phyloP scores from a whole-genome alignment of 495 filamentous ascomycete species.

The Hyaloscypha hepaticicola region DNA sequence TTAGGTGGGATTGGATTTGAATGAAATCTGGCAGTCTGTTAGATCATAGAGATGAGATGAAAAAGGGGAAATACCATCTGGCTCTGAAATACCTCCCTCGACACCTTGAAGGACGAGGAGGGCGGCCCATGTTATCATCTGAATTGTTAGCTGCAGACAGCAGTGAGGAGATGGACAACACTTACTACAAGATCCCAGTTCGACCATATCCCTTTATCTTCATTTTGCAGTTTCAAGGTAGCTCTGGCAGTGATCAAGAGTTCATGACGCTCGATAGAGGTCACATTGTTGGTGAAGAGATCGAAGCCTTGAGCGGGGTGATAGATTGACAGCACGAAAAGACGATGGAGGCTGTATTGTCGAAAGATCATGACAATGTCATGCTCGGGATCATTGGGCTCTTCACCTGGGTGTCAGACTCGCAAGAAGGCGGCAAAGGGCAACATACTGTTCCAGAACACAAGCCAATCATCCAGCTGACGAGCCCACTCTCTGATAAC shows the following conservation, averaged over 20 bases:
- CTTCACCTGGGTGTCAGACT: constrained; percentile 1
- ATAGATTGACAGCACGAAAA: constrained; percentile 47
- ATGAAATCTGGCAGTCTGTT: constrained; percentile 33
- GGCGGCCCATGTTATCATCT: constrained; percentile 45
- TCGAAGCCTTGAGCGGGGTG: constrained; percentile 46
- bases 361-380: constrained; percentile 40
- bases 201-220: constrained; percentile 44
- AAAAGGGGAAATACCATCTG: constrained; percentile 34
- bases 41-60: not conserved
- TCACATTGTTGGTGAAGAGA: constrained; percentile 39
- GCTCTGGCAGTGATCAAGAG: constrained; percentile 41
- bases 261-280: constrained; percentile 39
- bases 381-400: constrained; percentile 36
- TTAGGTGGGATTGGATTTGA: constrained; percentile 39
- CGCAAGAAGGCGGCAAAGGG: not conserved
- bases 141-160: not conserved
- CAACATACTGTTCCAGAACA: constrained; percentile 37
- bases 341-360: constrained; percentile 42
- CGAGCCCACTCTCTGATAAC: constrained; percentile 42
- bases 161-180: not conserved
- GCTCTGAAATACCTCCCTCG: constrained; percentile 42
- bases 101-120: constrained; percentile 41
- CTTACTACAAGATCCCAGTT: constrained; percentile 42
- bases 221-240: constrained; percentile 38
- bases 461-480: constrained; percentile 41